Conservation (phyloP, 73 alveolate species). For the Tetrahymena borealis region DNA sequence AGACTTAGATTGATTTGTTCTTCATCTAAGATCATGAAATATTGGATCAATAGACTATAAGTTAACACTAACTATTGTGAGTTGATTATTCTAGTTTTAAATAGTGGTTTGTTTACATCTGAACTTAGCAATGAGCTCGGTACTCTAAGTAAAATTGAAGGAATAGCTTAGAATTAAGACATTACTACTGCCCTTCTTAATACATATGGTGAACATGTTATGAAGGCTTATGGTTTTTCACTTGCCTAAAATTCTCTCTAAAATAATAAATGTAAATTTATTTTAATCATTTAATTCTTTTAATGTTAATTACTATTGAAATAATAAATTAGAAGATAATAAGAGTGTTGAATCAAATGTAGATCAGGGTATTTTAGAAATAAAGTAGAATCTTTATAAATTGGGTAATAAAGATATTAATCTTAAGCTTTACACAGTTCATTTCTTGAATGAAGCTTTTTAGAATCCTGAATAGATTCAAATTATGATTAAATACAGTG, state of each 20-base stretch:
- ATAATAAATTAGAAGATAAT: neutral
- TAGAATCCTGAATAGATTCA: neutral
- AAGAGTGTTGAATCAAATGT: neutral
- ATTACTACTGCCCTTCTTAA: neutral
- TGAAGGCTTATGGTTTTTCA: neutral
- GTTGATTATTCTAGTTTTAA: neutral
- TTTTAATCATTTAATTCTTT: neutral
- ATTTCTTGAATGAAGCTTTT: neutral
- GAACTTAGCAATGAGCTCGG: neutral
- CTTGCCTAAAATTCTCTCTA: neutral
- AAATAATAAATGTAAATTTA: neutral
- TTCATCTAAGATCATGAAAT: neutral
- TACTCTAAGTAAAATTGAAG: neutral
- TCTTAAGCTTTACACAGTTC: neutral
- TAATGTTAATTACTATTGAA: neutral
- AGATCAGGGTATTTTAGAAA: neutral
- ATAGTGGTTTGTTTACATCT: neutral
- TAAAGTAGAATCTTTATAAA: neutral
- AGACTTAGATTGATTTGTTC: neutral
- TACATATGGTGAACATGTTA: neutral
- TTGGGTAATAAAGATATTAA: neutral
- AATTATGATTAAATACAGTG: neutral
- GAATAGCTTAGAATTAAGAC: neutral
- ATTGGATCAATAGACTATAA: neutral
- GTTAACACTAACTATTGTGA: neutral